Evolutionary conservation across 176 grass and related monocot genomes (phyloP), one percentile per base, ranked within the genome.

Genomic region (Aechmea fasciata): DNA sequence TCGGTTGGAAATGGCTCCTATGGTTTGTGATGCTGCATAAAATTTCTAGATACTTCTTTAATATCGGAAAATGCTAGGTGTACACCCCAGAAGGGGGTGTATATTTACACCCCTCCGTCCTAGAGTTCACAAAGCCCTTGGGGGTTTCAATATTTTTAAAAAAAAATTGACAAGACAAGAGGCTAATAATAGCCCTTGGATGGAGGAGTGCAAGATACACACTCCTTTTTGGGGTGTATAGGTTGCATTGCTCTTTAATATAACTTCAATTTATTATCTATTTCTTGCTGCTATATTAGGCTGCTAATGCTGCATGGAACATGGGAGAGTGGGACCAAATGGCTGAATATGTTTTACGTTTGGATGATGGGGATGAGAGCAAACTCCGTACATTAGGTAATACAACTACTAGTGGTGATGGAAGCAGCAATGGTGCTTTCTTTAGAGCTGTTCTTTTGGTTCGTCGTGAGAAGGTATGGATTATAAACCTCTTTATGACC

Each of bases 241-340:
- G 33, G 33, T 41, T 3, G 33, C 33, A 41, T 52, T 50, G 28
- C 24, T 62, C 75, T 6, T 22, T 28, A 70, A 33, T 47, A 64
- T 63, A 52, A 48, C 10, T 49, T 68, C 59, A 71, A 75, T 51
- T 51, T 57, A 1, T 70, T 69, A 11, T 73, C 55, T 23, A 68
- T 77, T 41, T 74, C 50, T 47, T 64, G 9, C 22, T 74, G 12
- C 63, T 55, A 64, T 52, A 24, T 18, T 78, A 97, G 93, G 93
- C 93, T 79, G 93, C 93, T 75, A 85, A 79, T 83, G 93, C 93
- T 64, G 93, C 93, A 51, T 97, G 93, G 93, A 88, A 92, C 78
- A 97, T 97, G 93, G 89, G 93, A 52, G 93, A 97, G 73, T 97
- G 93, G 93, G 89, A 97, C 51, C 89, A 97, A 67, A 97, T 97